Evolutionary conservation across 352 stramenopile species (phyloP).

Genomic region (Lagenidium sp.): DNA sequence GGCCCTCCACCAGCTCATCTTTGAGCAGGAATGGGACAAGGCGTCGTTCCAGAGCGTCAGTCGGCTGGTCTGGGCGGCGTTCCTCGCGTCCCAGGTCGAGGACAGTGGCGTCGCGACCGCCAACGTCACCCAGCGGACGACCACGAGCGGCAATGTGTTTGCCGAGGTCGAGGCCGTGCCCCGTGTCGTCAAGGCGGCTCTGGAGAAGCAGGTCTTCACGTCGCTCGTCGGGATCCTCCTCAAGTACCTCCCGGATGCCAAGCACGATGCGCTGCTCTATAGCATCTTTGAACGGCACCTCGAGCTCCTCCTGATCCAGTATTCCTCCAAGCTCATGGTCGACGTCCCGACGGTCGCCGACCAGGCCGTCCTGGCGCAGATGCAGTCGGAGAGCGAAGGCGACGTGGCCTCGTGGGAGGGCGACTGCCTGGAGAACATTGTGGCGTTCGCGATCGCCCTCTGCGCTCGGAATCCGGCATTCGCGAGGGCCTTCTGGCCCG

Average conservation of each 20-base stretch:
- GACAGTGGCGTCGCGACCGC: not conserved
- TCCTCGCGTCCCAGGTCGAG: constrained; percentile 23
- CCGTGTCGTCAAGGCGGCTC: constrained; percentile 57
- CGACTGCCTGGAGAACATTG: constrained; percentile 72
- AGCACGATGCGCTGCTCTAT: constrained; percentile 62
- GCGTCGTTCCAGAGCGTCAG: constrained; percentile 59
- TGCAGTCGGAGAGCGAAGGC: constrained; percentile 52
- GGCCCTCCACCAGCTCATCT: constrained; percentile 54
- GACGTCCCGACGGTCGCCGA: constrained; percentile 67
- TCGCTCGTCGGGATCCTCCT: constrained; percentile 59
- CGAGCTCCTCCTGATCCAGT: constrained; percentile 57
- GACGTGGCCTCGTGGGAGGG: constrained; percentile 52
- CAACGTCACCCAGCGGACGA: not conserved
- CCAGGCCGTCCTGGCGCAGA: constrained; percentile 46
- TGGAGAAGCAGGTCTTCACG: constrained; percentile 59
- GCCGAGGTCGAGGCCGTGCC: constrained; percentile 35
- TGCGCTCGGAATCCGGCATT: constrained; percentile 49
- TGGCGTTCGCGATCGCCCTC: constrained; percentile 58
- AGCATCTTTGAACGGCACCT: constrained; percentile 63
- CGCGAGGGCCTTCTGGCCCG: constrained; percentile 57
- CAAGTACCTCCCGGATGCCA: constrained; percentile 66
- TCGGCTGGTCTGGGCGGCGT: constrained; percentile 66
- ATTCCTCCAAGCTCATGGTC: constrained; percentile 74
- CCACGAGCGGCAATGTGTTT: constrained; percentile 32
- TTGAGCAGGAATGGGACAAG: constrained; percentile 60